Conservation (phyloP, 768 basidiomycete species). For the Hygrophorus pudorinus region DNA sequence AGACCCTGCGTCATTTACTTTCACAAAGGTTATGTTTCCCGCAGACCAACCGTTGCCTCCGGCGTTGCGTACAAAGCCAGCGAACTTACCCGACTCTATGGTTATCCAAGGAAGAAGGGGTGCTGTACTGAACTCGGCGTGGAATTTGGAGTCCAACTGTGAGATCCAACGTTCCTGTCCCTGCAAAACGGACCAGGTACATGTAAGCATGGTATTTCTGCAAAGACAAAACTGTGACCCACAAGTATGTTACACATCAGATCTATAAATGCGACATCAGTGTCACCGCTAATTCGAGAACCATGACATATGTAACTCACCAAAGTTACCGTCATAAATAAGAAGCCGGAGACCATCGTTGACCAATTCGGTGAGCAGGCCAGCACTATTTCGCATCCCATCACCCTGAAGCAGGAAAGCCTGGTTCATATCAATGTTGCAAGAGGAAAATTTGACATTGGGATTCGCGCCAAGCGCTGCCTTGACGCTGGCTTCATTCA, state of each 20-base stretch:
- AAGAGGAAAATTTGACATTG: conserved; percentile 48
- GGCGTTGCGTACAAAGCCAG: conserved; percentile 63
- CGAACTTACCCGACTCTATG: conserved; percentile 37
- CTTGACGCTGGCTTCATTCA: conserved; percentile 74
- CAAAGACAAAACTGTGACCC: conserved; percentile 13
- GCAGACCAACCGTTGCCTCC: conserved; percentile 54
- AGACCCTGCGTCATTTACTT: conserved; percentile 72
- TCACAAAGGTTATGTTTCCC: conserved; percentile 81
- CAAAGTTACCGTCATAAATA: conserved; percentile 82
- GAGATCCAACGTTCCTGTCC: conserved; percentile 75
- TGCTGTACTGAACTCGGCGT: conserved; percentile 45
- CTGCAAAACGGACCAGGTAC: conserved; percentile 23
- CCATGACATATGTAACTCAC: conserved; percentile 31
- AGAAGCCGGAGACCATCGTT: conserved; percentile 76
- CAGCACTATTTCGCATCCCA: conserved; percentile 73
- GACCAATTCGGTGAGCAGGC: conserved; percentile 70
- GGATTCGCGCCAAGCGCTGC: conserved; percentile 65
- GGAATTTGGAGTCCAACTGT: conserved; percentile 50
- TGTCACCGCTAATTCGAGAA: neutral
- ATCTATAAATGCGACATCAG: conserved; percentile 30
- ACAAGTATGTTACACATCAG: conserved; percentile 85
- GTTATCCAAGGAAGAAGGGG: conserved; percentile 48
- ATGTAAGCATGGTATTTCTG: neutral
- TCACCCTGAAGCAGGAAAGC: conserved; percentile 80
- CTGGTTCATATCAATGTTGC: conserved; percentile 73